Base-by-base conservation (phyloP, 495 filamentous ascomycete genomes). In the Emericellopsis terricola region DNA sequence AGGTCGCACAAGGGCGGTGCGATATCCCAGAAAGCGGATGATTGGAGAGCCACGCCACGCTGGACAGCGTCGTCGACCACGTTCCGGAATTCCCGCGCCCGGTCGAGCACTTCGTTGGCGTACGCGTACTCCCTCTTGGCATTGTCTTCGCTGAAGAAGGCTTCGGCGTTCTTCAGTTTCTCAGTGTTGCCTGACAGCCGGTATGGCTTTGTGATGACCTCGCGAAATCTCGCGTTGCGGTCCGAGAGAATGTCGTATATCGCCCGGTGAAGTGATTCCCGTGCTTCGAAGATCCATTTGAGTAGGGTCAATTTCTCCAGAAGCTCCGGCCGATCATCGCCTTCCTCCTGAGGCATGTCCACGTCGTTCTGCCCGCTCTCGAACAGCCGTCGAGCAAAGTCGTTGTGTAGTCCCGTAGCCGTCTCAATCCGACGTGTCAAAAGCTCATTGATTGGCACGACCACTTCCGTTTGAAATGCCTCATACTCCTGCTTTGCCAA, bases 21-120 rank as follows among this genome's bases (percentile, higher is more conserved):
- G 42, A 96, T 92, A 46, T 97, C 91, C 89, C 89, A 97, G 57
- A 94, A 97, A 3, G 84, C 84, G 11, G 73, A 79, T 0, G 94
- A 67, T 51, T 94, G 91, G 19, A 79, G 67, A 49, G 94, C 87
- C 11, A 96, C 82, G 3, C 86, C 89, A 3, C 84, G 74, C 2
- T 71, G 68, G 16, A 91, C 83, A 35, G 87, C 89, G 46, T 72
- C 67, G 52, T 94, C 85, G 19, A 94, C 74, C 13, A 87, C 71
- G 20, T 70, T 65, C 36, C 81, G 59, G 51, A 96, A 92, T 15
- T 79, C 73, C 37, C 82, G 71, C 15, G 76, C 73, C 8, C 89
- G 77, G 32, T 67, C 55, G 11, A 82, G 60, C 2, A 69, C 65
- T 24, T 77, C 73, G 16, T 69, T 62, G 43, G 83, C 71, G 38